These are phyloP conservation scores for Lyophyllum semitale DNA, from an alignment of 768 basidiomycete genomes.

Conservation along the genomic window DNA sequence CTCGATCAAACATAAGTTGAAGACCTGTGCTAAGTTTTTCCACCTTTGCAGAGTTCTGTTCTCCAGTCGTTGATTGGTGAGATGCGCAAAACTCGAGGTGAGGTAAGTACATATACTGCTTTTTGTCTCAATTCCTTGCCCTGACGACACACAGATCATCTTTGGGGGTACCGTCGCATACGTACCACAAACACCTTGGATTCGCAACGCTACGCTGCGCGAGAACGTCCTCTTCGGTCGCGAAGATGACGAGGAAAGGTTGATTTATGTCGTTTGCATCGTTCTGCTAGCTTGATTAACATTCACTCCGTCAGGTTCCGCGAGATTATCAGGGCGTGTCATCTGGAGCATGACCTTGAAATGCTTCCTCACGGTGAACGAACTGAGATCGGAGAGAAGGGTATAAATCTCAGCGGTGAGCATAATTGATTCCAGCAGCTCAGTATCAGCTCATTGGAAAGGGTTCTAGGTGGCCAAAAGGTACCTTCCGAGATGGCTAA, in stretches of 20 bases:
- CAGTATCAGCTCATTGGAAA: background rate
- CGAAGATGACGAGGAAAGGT: conserved; percentile 59
- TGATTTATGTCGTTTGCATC: background rate
- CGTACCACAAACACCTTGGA: conserved; percentile 66
- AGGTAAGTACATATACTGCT: conserved; percentile 33
- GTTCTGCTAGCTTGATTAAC: background rate
- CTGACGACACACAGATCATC: conserved; percentile 32
- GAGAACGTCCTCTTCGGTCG: conserved; percentile 79
- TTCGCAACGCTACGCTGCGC: conserved; percentile 65
- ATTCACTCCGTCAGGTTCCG: conserved; percentile 45
- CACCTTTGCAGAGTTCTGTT: conserved; percentile 47
- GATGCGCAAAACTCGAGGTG: conserved; percentile 62
- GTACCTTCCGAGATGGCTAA: conserved; percentile 14
- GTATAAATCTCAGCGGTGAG: conserved; percentile 65
- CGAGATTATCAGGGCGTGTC: conserved; percentile 63
- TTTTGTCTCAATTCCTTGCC: background rate
- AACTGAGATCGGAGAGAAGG: conserved; percentile 79
- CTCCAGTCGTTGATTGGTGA: conserved; percentile 63
- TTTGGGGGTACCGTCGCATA: conserved; percentile 61
- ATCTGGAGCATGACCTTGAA: conserved; percentile 68
- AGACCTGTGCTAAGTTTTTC: background rate
- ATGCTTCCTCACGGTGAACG: conserved; percentile 69
- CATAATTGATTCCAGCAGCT: background rate
- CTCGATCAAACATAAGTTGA: background rate
- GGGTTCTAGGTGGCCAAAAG: conserved; percentile 36